phyloP scores from a whole-genome alignment of 2,329 filamentous ascomycete species.

The Clarireedia paspali region DNA sequence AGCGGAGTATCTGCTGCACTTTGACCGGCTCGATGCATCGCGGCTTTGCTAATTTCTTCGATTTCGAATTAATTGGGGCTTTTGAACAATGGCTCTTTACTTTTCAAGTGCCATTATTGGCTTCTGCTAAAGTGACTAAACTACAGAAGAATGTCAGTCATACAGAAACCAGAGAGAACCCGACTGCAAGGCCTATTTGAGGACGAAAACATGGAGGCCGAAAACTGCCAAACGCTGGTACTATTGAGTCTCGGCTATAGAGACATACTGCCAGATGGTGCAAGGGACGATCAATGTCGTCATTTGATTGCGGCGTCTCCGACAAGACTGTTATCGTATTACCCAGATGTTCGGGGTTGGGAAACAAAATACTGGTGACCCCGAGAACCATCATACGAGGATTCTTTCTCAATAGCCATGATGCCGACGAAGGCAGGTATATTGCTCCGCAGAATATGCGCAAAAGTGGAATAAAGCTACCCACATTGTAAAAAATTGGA shows the following conservation, averaged over 20 bases:
- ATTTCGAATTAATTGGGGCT: not conserved
- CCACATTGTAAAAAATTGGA: conserved; percentile 3
- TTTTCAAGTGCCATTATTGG: not conserved
- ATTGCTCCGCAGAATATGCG: not conserved
- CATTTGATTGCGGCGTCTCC: not conserved
- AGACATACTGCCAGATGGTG: not conserved
- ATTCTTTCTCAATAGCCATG: not conserved
- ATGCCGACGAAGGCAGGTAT: not conserved
- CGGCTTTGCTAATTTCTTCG: not conserved
- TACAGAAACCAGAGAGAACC: not conserved
- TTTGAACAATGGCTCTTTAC: not conserved
- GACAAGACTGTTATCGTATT: not conserved
- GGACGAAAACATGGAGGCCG: not conserved
- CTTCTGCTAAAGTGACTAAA: not conserved
- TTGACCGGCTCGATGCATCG: conserved; percentile 17
- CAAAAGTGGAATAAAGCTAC: conserved; percentile 6
- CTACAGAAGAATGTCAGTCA: not conserved
- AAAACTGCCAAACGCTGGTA: not conserved
- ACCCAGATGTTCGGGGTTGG: not conserved
- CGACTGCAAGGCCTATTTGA: not conserved
- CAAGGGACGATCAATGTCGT: not conserved
- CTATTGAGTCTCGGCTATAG: not conserved
- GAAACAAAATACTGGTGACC: not conserved
- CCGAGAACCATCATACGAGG: not conserved
- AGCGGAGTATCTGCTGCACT: conserved; percentile 40